These are phyloP conservation scores for Trichosporon sp. DNA, from an alignment of 1,284 basidiomycete species.

Conservation along the genomic window DNA sequence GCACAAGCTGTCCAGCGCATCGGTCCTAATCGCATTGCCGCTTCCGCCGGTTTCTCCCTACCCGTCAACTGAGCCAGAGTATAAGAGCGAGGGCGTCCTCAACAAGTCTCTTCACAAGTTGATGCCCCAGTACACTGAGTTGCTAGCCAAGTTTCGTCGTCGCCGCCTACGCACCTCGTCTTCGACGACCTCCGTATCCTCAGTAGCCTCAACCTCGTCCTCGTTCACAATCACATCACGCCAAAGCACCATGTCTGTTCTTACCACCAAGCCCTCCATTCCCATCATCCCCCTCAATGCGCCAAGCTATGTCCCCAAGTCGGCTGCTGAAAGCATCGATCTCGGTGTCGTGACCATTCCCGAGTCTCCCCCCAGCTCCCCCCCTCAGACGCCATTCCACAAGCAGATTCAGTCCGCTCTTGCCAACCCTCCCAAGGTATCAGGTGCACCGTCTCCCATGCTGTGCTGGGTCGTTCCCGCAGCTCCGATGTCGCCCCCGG, in stretches of 20 bases:
- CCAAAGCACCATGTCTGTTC: constrained; percentile 3
- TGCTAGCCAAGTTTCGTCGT: constrained; percentile 14
- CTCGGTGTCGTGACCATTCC: not conserved
- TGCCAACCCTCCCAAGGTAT: not conserved
- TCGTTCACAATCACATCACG: not conserved
- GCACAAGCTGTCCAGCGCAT: not conserved
- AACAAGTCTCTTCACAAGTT: not conserved
- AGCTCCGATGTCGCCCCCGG: constrained; percentile 1
- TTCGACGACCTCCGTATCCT: not conserved
- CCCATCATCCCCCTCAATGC: constrained; percentile 12
- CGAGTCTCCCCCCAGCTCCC: constrained; percentile 4
- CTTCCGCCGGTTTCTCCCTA: not conserved
- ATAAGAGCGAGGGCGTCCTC: not conserved
- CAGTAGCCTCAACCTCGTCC: constrained; percentile 6
- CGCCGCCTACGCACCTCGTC: not conserved
- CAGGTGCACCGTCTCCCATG: not conserved
- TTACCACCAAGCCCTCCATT: not conserved
- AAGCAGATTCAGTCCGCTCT: constrained; percentile 14
- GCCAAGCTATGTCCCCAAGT: constrained; percentile 18
- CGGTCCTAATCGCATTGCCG: not conserved
- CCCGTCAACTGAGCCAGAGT: not conserved
- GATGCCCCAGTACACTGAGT: constrained; percentile 5
- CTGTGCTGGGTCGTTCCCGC: constrained; percentile 20
- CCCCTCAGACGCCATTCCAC: not conserved
- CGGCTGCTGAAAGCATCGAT: not conserved